Evolutionary conservation across 2,329 filamentous ascomycete species (phyloP), one percentile per base, ranked within the genome.

Genomic region (Nigrograna mackinnonii): DNA sequence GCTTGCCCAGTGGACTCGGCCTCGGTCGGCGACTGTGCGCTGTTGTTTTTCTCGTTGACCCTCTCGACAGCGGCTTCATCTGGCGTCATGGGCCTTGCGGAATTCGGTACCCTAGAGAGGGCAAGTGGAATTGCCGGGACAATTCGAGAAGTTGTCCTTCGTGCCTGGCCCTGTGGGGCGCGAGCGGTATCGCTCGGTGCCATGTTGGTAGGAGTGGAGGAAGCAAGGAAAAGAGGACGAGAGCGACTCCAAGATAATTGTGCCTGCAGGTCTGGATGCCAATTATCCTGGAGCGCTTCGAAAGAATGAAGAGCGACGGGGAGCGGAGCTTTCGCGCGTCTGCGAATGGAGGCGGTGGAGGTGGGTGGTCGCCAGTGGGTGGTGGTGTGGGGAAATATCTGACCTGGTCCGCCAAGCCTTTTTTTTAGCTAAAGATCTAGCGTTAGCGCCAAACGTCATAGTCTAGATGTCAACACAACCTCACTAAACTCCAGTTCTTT

Each of bases 161-260:
- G 58, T 37, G 52, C 42, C 47, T 56, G 54, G 49, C 46, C 57
- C 44, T 60, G 58, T 42, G 50, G 44, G 19, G 53, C 44, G 35
- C 46, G 40, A 40, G 59, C 51, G 35, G 58, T 45, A 26, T 60
- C 53, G 54, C 59, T 55, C 45, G 48, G 47, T 30, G 60, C 50
- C 20, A 63, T 52, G 62, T 66, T 67, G 53, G 45, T 49, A 52
- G 28, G 41, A 36, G 24, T 38, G 35, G 22, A 31, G 38, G 11
- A 12, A 28, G 24, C 24, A 14, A 28, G 14, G 21, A 17, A 16
- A 33, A 7, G 35, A 37, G 46, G 37, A 48, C 44, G 46, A 49
- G 46, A 66, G 67, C 66, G 63, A 61, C 66, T 70, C 67, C 67
- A 70, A 66, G 66, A 66, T 67, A 70, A 68, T 66, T 67, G 64